phyloP scores from a whole-genome alignment of 805 yeast genomes.

The Myxozyma geophila region DNA sequence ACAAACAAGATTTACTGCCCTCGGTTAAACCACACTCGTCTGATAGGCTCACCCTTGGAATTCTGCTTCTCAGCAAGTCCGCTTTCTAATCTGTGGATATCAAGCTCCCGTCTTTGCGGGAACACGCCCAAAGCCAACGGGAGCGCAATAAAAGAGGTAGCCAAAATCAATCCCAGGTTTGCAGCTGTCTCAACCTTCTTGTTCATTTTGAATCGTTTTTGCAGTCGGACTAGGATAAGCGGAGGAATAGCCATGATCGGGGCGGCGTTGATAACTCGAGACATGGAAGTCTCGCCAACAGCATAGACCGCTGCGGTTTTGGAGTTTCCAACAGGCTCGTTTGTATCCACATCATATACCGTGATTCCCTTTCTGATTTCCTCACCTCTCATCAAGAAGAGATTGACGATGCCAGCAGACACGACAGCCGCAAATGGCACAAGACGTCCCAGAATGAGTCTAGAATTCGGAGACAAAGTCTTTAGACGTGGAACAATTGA shows the following conservation, averaged over 20 bases:
- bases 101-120: slow-evolving; percentile 80
- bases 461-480: slow-evolving; percentile 69
- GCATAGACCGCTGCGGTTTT: slow-evolving; percentile 88
- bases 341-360: slow-evolving; percentile 47
- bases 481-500: slow-evolving; percentile 86
- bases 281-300: slow-evolving; percentile 95
- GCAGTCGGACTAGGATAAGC: slow-evolving; percentile 74
- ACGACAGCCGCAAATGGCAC: slow-evolving; percentile 99
- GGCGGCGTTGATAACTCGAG: slow-evolving; percentile 93
- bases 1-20: slow-evolving; percentile 63
- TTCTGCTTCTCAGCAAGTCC: slow-evolving; percentile 66
- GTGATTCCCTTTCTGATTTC: slow-evolving; percentile 69
- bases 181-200: slow-evolving; percentile 65
- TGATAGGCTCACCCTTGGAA: slow-evolving; percentile 60
- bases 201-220: slow-evolving; percentile 72
- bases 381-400: slow-evolving; percentile 94
- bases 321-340: slow-evolving; percentile 62
- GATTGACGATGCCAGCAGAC: slow-evolving; percentile 94
- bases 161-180: slow-evolving; percentile 84
- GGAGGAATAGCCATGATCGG: slow-evolving; percentile 99
- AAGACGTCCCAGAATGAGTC: slow-evolving; percentile 74
- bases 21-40: slow-evolving; percentile 81
- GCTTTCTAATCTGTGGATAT: slow-evolving; percentile 64
- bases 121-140: slow-evolving; percentile 96
- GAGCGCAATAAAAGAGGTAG: slow-evolving; percentile 81